Base-by-base conservation (phyloP, 2,329 filamentous ascomycete species). In the Penicillium verrucosum region DNA sequence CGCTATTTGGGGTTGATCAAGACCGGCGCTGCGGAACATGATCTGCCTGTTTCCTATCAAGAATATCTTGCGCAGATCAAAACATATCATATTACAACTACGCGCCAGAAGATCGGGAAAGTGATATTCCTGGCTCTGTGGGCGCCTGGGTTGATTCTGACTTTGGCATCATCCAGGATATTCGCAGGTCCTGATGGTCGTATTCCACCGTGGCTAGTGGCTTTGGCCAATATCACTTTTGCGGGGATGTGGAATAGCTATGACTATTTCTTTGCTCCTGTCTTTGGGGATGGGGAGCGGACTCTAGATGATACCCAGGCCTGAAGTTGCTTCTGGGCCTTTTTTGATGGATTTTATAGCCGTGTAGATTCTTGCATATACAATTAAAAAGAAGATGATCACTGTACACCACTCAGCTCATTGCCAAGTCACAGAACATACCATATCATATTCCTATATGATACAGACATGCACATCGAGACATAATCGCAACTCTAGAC, bases 221-320 rank as follows among this genome's bases (percentile, higher is more conserved):
- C 72, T 16, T 51, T 82, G 0, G 77, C 81, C 54, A 81, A 78
- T 0, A 71, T 78, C 1, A 12, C 88, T 1, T 85, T 88, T 57
- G 79, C 75, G 1, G 69, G 79, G 0, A 73, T 86, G 63, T 92
- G 89, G 89, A 67, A 63, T 44, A 81, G 75, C 45, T 90, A 92
- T 74, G 88, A 91, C 74, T 58, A 50, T 0, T 68, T 84, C 18
- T 87, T 88, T 63, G 87, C 85, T 71, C 77, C 74, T 0, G 40
- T 87, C 0, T 97, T 95, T 78, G 93, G 93, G 0, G 89, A 97
- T 69, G 94, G 94, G 0, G 93, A 97, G 79, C 83, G 84, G 64
- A 86, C 83, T 1, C 68, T 79, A 21, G 65, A 63, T 37, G 61
- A 69, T 62, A 62, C 54, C 18, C 45, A 37, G 21, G 30, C 57